phyloP scores from a whole-genome alignment of 1,284 basidiomycete genomes.

The Ganoderma meredithae region DNA sequence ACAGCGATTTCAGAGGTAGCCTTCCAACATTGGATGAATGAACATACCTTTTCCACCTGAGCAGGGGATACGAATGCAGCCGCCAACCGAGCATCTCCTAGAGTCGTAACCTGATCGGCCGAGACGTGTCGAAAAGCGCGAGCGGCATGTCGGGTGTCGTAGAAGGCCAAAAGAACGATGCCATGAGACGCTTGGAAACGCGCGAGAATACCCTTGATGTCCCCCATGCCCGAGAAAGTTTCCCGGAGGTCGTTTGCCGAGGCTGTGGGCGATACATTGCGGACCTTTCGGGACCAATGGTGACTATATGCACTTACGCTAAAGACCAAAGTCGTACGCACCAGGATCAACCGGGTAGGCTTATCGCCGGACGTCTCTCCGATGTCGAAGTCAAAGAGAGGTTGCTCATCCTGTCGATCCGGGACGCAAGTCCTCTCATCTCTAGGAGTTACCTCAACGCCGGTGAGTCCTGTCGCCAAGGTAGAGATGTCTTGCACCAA shows the following conservation, averaged over 20 bases:
- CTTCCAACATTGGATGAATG: not conserved
- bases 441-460: slow-evolving; percentile 33
- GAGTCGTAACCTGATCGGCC: slow-evolving; percentile 28
- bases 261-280: slow-evolving; percentile 27
- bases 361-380: slow-evolving; percentile 24
- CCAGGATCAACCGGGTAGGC: slow-evolving; percentile 32
- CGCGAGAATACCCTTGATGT: slow-evolving; percentile 59
- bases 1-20: slow-evolving; percentile 6
- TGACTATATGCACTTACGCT: slow-evolving; percentile 19
- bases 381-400: slow-evolving; percentile 16
- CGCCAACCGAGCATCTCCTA: slow-evolving; percentile 32
- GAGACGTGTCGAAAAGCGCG: slow-evolving; percentile 48
- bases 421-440: slow-evolving; percentile 31
- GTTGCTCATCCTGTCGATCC: slow-evolving; percentile 14
- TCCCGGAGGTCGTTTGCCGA: slow-evolving; percentile 26
- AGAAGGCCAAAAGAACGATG: slow-evolving; percentile 66
- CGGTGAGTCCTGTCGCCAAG: slow-evolving; percentile 26
- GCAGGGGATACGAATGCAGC: slow-evolving; percentile 29
- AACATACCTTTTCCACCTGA: slow-evolving; percentile 29
- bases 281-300: slow-evolving; percentile 27
- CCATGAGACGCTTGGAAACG: slow-evolving; percentile 56
- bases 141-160: slow-evolving; percentile 63
- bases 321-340: slow-evolving; percentile 16
- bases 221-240: slow-evolving; percentile 32
- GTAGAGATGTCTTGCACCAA: slow-evolving; percentile 18